These are phyloP conservation scores for Teunomyces gatunensis DNA, from an alignment of 805 yeast species.

Conservation along the genomic window DNA sequence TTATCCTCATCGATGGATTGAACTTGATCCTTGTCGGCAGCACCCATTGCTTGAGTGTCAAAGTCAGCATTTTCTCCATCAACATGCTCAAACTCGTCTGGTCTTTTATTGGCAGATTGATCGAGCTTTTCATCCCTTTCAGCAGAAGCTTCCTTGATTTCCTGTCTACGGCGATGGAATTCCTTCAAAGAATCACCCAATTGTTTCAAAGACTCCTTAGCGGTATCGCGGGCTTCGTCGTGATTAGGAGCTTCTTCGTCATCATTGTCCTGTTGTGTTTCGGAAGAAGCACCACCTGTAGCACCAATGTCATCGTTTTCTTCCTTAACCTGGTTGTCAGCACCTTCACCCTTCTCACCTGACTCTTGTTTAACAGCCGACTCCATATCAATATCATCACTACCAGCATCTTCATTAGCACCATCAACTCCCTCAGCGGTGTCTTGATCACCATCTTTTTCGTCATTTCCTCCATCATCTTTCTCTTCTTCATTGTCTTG, in stretches of 20 bases:
- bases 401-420: slow-evolving; percentile 39
- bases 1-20: slow-evolving; percentile 75
- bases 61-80: slow-evolving; percentile 74
- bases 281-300: slow-evolving; percentile 49
- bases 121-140: slow-evolving; percentile 41
- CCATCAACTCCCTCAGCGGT: slow-evolving; percentile 55
- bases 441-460: slow-evolving; percentile 32
- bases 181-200: slow-evolving; percentile 91
- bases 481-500: slow-evolving; percentile 13
- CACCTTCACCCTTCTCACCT: slow-evolving; percentile 62
- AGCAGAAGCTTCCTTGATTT: slow-evolving; percentile 65
- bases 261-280: slow-evolving; percentile 38
- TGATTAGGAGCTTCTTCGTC: slow-evolving; percentile 38
- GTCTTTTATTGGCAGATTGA: slow-evolving; percentile 59
- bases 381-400: slow-evolving; percentile 49
- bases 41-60: slow-evolving; percentile 91
- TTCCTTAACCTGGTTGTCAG: slow-evolving; percentile 52
- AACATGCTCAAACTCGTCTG: slow-evolving; percentile 83
- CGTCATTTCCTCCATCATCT: slow-evolving; percentile 40
- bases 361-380: slow-evolving; percentile 58
- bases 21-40: slow-evolving; percentile 76
- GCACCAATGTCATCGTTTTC: slow-evolving; percentile 70
- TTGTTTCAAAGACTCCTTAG: slow-evolving; percentile 76
- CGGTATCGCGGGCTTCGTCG: slow-evolving; percentile 61
- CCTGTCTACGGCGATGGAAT: slow-evolving; percentile 86